A percentile compares a stretch with the other conserved stretches of the same genome.
phyloP scores from a whole-genome alignment of 495 filamentous ascomycete genomes.

The Echria macrotheca region DNA sequence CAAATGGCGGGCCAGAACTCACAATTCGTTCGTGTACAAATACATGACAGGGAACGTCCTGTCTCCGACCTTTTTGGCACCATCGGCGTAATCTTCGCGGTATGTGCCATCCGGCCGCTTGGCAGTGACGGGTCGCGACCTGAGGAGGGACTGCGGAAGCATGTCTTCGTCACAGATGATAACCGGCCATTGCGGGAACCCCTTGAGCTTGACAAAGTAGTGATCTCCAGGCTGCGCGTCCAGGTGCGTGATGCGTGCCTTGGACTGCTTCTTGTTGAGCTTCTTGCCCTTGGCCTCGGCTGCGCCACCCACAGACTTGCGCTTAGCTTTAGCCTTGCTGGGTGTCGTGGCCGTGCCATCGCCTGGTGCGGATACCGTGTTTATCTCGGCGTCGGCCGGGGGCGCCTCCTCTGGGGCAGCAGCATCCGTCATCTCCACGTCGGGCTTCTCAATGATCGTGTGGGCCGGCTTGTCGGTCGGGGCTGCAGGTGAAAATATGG shows the following conservation, averaged over 20 bases:
- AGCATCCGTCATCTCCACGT: slow-evolving; percentile 36
- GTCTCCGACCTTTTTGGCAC: slow-evolving; percentile 73
- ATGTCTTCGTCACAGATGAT: slow-evolving; percentile 90
- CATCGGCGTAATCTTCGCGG: slow-evolving; percentile 75
- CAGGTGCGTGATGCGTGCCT: slow-evolving; percentile 60
- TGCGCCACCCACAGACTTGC: slow-evolving; percentile 67
- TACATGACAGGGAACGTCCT: slow-evolving; percentile 93
- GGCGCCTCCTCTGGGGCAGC: slow-evolving; percentile 14
- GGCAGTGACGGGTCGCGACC: slow-evolving; percentile 73
- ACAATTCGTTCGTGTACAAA: slow-evolving; percentile 92
- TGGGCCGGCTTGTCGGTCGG: slow-evolving; percentile 23
- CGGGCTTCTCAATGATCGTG: slow-evolving; percentile 24
- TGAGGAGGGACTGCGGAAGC: slow-evolving; percentile 67
- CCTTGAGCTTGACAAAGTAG: slow-evolving; percentile 81
- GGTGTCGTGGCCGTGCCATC: slow-evolving; percentile 23
- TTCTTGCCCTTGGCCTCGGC: slow-evolving; percentile 71
- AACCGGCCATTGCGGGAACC: slow-evolving; percentile 84
- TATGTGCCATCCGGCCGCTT: slow-evolving; percentile 73
- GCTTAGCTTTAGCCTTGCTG: slow-evolving; percentile 40
- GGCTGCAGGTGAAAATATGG: slow-evolving; percentile 9
- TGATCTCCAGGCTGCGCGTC: slow-evolving; percentile 81
- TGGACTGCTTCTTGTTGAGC: slow-evolving; percentile 77
- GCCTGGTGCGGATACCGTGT: not conserved
- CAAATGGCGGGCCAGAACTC: slow-evolving; percentile 38
- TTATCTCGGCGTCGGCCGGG: slow-evolving; percentile 20